Evolutionary conservation across 768 basidiomycete species (phyloP).

Genomic region (Leccinellum albellum): DNA sequence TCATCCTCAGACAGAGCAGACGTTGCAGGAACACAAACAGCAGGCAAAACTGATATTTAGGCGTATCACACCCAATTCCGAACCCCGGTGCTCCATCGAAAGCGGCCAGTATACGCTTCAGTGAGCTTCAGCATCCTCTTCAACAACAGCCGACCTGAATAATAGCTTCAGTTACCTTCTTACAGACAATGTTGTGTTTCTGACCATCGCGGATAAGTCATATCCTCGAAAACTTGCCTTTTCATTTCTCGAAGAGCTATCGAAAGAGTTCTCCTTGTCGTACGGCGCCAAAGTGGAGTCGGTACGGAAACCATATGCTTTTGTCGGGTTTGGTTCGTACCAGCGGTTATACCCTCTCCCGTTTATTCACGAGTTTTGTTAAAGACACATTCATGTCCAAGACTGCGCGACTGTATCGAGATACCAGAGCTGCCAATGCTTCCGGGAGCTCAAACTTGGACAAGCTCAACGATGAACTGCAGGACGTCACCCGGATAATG

Average conservation of each 20-base stretch:
- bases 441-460: slow-evolving; percentile 67
- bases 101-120: slow-evolving; percentile 94
- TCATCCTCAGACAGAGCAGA: slow-evolving; percentile 74
- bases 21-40: slow-evolving; percentile 96
- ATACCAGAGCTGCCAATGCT: slow-evolving; percentile 81
- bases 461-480: slow-evolving; percentile 90
- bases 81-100: slow-evolving; percentile 96
- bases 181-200: slow-evolving; percentile 87
- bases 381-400: slow-evolving; percentile 98
- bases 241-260: slow-evolving; percentile 94
- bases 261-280: slow-evolving; percentile 89
- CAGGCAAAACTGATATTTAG: slow-evolving; percentile 96
- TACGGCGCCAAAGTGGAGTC: slow-evolving; percentile 93
- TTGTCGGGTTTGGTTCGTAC: slow-evolving; percentile 89
- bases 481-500: slow-evolving; percentile 99
- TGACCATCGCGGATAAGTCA: slow-evolving; percentile 93
- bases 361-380: slow-evolving; percentile 1
- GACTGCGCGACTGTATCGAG: slow-evolving; percentile 91
- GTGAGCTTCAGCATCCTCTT: slow-evolving; percentile 46
- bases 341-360: not conserved
- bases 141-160: slow-evolving; percentile 4
- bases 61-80: slow-evolving; percentile 88
- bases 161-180: slow-evolving; percentile 78
- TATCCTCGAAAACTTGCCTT: slow-evolving; percentile 97
- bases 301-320: slow-evolving; percentile 95